Evolutionary conservation across 768 basidiomycete genomes (phyloP), one percentile per base, ranked within the genome.

Genomic region (Hydnomerulius pinastri): DNA sequence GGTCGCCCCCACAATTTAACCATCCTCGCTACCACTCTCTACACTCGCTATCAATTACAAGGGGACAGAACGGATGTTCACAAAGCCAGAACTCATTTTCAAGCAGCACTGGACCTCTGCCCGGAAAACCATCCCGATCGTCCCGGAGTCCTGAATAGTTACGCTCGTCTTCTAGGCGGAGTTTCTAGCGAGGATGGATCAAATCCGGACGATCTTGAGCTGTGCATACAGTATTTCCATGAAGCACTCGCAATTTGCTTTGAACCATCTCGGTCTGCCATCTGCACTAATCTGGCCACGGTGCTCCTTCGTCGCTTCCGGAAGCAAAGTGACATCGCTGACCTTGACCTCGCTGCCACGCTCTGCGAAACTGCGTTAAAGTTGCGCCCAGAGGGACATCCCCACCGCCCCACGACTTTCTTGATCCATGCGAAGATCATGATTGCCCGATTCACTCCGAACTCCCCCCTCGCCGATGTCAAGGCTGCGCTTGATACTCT

Each of bases 341-440:
- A 69, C 38, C 27, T 61, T n/a, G 55, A 68, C 3, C 18, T 57
- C 21, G 64, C 61, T 4, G 61, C 62, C 36, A 27, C 25, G 17
- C 43, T 61, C 17, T 51, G 45, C 32, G 55, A 56, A 36, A 35
- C 25, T 9, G 50, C 56, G 7, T 25, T 60, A 18, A 43, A 46
- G 11, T 20, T 60, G 9, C 54, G 43, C 3, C 38, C 63, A 42
- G 54, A 44, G 20, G 37, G 40, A 23, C 60, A 64, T 51, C 30
- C 58, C 2, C 13, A 37, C 20, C 57, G 58, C 9, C 49, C 58
- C 18, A n/a, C 25, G n/a, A 43, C 32, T 2, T 54, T 64, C 17
- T 27, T 53, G 24, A 45, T 58, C 24, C 63, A 65, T 35, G 65
- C 62, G 2, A 57, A 50, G 41, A 45, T 50, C 4, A 48, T 66